phyloP scores from a whole-genome alignment of 2,329 filamentous ascomycete genomes.

The Sarocladium kiliense region DNA sequence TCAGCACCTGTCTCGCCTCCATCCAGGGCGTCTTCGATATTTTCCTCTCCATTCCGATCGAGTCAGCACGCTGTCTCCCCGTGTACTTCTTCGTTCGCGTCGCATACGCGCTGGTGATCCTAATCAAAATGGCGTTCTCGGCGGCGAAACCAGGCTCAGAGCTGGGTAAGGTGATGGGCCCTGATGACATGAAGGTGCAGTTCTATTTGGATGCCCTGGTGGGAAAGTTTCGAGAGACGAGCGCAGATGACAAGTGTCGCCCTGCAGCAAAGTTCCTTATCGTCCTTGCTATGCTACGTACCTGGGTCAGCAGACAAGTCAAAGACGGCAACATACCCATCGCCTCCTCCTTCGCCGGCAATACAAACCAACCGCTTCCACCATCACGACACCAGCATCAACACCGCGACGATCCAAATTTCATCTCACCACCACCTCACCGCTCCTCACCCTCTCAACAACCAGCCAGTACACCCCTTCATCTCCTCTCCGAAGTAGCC shows the following conservation, averaged over 20 bases:
- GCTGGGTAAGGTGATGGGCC: conserved; percentile 64
- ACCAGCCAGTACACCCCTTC: conserved; percentile 46
- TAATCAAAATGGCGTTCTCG: conserved; percentile 70
- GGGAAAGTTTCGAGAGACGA: conserved; percentile 59
- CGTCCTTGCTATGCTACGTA: conserved; percentile 63
- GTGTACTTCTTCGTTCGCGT: conserved; percentile 68
- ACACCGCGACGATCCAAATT: conserved; percentile 12
- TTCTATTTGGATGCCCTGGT: conserved; percentile 67
- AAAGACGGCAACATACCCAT: neutral
- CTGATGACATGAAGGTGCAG: conserved; percentile 59
- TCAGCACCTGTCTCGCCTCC: conserved; percentile 61
- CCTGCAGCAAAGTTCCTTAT: conserved; percentile 66
- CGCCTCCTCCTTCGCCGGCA: neutral
- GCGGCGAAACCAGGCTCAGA: conserved; percentile 59
- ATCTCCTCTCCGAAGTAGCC: conserved; percentile 54
- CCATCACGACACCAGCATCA: conserved; percentile 9
- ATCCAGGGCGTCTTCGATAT: conserved; percentile 62
- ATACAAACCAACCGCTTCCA: neutral
- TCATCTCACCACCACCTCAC: neutral
- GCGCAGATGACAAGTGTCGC: conserved; percentile 57
- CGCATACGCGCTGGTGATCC: conserved; percentile 64
- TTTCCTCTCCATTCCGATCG: conserved; percentile 56
- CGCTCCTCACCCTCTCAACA: conserved; percentile 7
- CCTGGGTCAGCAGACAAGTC: conserved; percentile 58
- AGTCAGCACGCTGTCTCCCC: conserved; percentile 58